Evolutionary conservation across 106 monocot species (phyloP), one percentile per base, ranked within the genome.

Genomic region (Xerophyta viscosa): DNA sequence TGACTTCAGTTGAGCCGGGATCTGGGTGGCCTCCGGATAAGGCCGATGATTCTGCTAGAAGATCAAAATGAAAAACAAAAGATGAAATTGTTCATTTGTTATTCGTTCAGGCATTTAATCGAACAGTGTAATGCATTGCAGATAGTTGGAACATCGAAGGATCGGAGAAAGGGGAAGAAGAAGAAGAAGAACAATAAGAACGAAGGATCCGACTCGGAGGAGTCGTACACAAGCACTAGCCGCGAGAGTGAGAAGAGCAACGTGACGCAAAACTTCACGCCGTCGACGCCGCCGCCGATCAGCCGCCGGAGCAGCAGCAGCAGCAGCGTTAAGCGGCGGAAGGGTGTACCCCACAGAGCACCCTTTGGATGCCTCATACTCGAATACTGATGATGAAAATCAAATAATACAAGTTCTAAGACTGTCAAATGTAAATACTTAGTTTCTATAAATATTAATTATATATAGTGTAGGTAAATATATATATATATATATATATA

Each of bases 271-370:
- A 72, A 75, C 69, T 92, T 92, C 71, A 70, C 56, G 7, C 86
- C 86, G 14, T 76, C 79, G 20, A 92, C 86, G 8, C 82, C 86
- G 20, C 77, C 81, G 31, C 57, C 85, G 37, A 68, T 55, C 42
- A 70, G 55, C 49, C 69, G 41, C 68, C 62, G 70, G n/a, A n/a
- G n/a, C n/a, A 31, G 56, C 54, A 12, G 62, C 71, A 0, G n/a
- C n/a, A n/a, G n/a, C n/a, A n/a, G n/a, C n/a, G n/a, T n/a, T n/a
- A 86, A 83, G 62, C 69, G 92, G 61, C 72, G 92, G 48, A 92
- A 92, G 70, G 82, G 92, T 37, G 52, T 82, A 26, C 92, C 92
- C 4, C 92, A 74, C 49, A 56, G 92, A 29, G 72, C 92, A 20
- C 87, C 92, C 9, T 71, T 87, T 24, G 72, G 79, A 2, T 58